phyloP scores from a whole-genome alignment of 306 rosid genomes.

The Hylodesmum podocarpum region DNA sequence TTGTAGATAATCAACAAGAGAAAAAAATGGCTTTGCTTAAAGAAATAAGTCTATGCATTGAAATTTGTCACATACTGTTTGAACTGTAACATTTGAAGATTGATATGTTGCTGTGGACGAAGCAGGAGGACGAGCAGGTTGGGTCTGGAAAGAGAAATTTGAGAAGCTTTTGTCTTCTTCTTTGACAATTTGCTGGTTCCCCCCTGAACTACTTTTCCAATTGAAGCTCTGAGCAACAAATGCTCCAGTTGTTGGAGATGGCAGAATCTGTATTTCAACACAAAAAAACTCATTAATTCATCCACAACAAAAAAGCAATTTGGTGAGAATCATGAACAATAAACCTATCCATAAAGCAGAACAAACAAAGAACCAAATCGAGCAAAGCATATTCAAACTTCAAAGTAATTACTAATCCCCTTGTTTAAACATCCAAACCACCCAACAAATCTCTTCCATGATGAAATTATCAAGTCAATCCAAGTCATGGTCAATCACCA shows the following conservation, averaged over 20 bases:
- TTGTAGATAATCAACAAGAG: neutral
- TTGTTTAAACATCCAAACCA: neutral
- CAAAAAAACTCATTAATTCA: conserved; percentile 2
- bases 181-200: conserved; percentile 48
- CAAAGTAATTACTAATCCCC: neutral
- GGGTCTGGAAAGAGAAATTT: conserved; percentile 72
- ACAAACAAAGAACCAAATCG: neutral
- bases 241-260: conserved; percentile 92
- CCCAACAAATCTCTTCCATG: neutral
- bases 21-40: neutral
- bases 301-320: neutral
- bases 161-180: conserved; percentile 56
- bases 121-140: conserved; percentile 44
- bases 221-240: conserved; percentile 57
- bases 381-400: neutral
- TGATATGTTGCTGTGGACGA: conserved; percentile 49
- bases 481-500: neutral
- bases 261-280: conserved; percentile 48
- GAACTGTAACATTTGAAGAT: conserved; percentile 47
- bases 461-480: conserved; percentile 13
- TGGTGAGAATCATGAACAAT: neutral
- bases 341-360: neutral
- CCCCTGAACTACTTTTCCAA: conserved; percentile 59
- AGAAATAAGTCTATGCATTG: neutral
- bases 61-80: conserved; percentile 48